Base-by-base conservation (phyloP, 2,329 filamentous ascomycete genomes). In the Didymella pomorum region DNA sequence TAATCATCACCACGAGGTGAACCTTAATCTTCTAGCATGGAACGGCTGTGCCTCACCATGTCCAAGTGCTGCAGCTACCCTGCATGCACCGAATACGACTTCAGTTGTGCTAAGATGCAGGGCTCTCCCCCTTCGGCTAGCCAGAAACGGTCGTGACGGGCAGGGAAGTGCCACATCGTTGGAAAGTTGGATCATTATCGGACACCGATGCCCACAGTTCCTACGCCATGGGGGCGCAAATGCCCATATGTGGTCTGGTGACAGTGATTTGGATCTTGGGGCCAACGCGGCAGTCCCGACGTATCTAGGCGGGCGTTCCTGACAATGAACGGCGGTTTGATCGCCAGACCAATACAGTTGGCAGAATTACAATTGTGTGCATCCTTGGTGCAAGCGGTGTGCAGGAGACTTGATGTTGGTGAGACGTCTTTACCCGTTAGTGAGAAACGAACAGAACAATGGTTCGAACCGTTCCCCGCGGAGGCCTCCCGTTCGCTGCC, bases 101-200 rank as follows among this genome's bases (percentile, higher is more conserved):
- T 33, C 35, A 44, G 25, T 52, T 18, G 31, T 44, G 56, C 39
- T 4, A 49, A 37, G 26, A 44, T 49, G 31, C 49, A 58, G 49
- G 56, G 56, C 56, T 53, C 49, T 53, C 49, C 49, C 49, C 25
- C 45, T 49, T 33, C 11, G 49, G 44, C 56, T 53, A 58, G 56
- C 49, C 45, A 31, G 12, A 39, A 37, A 20, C 37, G 29, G 45
- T 14, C 35, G 29, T 41, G 31, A 49, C 39, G 45, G 39, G 20
- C 31, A 31, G 23, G 45, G 31, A 25, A 14, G n/a, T 20, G 37
- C 48, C 49, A 43, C 18, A 37, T 20, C 18, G 26, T 57, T 52
- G 28, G 35, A 51, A 39, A 20, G 23, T 18, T 23, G 21, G 18
- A 18, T 21, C 10, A 23, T n/a, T 31, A 31, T 48, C 49, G 55